These are phyloP conservation scores for Aureobasidium leucospermi DNA, from an alignment of 2,329 filamentous ascomycete species.

Conservation along the genomic window DNA sequence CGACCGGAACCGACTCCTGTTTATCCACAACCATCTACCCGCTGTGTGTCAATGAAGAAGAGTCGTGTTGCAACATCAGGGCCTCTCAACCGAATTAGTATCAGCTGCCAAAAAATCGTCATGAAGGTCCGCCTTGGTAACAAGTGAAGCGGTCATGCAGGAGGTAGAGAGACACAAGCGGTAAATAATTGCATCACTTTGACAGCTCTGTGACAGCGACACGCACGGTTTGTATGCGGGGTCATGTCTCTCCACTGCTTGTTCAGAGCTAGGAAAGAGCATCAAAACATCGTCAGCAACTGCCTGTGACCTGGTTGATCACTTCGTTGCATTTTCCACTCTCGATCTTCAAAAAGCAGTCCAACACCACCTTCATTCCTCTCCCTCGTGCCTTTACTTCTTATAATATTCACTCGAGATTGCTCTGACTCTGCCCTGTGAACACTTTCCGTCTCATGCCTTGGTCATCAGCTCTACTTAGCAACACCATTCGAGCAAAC, in stretches of 20 bases:
- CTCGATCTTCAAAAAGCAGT: background rate
- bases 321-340: background rate
- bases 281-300: background rate
- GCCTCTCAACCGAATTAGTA: background rate
- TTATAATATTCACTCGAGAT: background rate
- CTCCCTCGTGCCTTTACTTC: background rate
- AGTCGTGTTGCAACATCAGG: background rate
- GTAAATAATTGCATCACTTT: slow-evolving; percentile 3
- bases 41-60: background rate
- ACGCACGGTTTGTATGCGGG: background rate
- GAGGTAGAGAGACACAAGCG: background rate
- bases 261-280: background rate
- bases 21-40: background rate
- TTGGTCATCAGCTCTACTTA: background rate
- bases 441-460: background rate
- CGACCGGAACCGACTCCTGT: background rate
- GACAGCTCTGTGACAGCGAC: background rate
- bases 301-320: background rate
- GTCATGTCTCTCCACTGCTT: background rate
- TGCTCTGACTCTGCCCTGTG: background rate
- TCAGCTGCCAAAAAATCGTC: background rate
- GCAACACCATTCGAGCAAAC: slow-evolving; percentile 1
- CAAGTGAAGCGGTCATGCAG: background rate
- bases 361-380: background rate
- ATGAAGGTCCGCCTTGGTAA: background rate